phyloP scores from a whole-genome alignment of 139 green algal genomes.

The Volvox africanus region DNA sequence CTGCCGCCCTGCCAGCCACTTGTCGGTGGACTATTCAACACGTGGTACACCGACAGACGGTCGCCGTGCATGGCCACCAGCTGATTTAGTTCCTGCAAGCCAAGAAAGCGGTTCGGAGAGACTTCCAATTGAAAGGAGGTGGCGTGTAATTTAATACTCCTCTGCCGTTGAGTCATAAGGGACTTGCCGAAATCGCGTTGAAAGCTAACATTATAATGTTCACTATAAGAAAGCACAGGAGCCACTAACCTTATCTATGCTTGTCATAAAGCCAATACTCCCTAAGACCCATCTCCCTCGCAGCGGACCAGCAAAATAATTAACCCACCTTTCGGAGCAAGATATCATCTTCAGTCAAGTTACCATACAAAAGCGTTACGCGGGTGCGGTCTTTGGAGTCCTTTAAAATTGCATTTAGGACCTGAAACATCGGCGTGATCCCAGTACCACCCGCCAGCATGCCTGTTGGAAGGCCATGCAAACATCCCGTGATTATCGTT shows the following conservation, averaged over 20 bases:
- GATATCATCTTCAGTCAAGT: constrained; percentile 93
- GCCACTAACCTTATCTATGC: no score
- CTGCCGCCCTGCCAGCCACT: constrained; percentile 73
- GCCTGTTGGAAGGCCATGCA: constrained; percentile 59
- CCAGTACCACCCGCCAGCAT: constrained; percentile 97
- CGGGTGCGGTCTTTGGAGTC: constrained; percentile 81
- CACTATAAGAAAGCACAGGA: no score
- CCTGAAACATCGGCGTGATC: constrained; percentile 97
- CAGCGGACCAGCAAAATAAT: no score
- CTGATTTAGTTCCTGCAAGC: constrained; percentile 68
- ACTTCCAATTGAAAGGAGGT: no score
- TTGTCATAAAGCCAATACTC: no score
- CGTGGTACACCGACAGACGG: constrained; percentile 56
- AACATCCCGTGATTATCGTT: no score
- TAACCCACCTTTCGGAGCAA: constrained; percentile 73
- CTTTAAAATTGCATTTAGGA: constrained; percentile 77
- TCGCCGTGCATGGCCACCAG: constrained; percentile 67
- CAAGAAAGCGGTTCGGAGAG: no score
- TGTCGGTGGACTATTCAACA: constrained; percentile 68
- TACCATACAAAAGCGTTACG: constrained; percentile 90
- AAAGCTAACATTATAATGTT: no score
- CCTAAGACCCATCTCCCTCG: no score
- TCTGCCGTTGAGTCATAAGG: no score
- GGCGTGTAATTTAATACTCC: no score
- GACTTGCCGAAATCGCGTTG: no score